phyloP scores from a whole-genome alignment of 2,329 filamentous ascomycete genomes.

The Setomelanomma holmii region DNA sequence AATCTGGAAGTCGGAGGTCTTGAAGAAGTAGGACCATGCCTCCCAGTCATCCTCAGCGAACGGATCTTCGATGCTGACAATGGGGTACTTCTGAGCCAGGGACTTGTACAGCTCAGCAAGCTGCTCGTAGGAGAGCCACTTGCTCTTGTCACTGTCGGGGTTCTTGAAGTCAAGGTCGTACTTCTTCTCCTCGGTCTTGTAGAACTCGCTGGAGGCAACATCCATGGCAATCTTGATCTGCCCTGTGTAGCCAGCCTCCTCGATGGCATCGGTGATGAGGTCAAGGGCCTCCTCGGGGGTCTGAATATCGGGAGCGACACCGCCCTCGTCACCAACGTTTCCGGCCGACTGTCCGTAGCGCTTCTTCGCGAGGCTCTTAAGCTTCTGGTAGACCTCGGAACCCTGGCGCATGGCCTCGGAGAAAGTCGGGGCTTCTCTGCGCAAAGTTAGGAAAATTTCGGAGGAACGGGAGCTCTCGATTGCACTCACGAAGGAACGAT shows the following conservation, averaged over 20 bases:
- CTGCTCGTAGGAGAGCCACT: constrained; percentile 99
- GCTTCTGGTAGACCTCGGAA: constrained; percentile 96
- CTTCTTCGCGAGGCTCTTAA: constrained; percentile 98
- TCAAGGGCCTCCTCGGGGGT: constrained; percentile 95
- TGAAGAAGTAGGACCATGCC: constrained; percentile 99
- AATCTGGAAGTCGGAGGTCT: constrained; percentile 97
- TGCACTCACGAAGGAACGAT: constrained; percentile 56
- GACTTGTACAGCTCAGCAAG: constrained; percentile 90
- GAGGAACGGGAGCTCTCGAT: not conserved
- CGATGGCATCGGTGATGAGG: constrained; percentile 92
- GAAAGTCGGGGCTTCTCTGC: constrained; percentile 83
- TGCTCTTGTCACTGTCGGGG: constrained; percentile 91
- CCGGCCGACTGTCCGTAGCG: constrained; percentile 98
- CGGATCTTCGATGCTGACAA: constrained; percentile 98
- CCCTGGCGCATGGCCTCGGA: constrained; percentile 95
- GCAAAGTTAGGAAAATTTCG: constrained; percentile 20
- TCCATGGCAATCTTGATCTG: constrained; percentile 99
- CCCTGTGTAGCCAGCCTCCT: constrained; percentile 93
- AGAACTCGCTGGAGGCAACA: constrained; percentile 98
- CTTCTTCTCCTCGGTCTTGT: constrained; percentile 95
- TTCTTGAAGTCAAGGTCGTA: constrained; percentile 99
- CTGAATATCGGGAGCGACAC: constrained; percentile 98
- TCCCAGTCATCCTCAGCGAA: constrained; percentile 99
- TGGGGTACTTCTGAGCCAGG: constrained; percentile 93
- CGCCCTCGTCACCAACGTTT: constrained; percentile 99